Base-by-base conservation (phyloP, 2,329 filamentous ascomycete genomes). In the Aspergillus glaucus region DNA sequence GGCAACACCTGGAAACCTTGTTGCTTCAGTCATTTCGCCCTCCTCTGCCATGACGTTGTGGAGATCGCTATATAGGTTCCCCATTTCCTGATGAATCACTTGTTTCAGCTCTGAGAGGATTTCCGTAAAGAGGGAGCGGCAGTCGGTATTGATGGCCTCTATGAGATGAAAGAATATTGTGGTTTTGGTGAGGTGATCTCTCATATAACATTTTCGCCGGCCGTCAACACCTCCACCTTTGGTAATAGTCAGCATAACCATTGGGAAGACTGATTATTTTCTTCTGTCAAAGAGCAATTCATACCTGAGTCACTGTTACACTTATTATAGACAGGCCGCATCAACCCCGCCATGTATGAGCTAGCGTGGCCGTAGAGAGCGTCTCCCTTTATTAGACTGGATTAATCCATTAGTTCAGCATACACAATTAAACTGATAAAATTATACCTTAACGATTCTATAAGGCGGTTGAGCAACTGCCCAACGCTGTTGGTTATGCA, bases 301-400 rank as follows among this genome's bases (percentile, higher is more conserved):
- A 43, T 48, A 52, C 50, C 47, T 6, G 24, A 36, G 19, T 50
- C 17, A n/a, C 32, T 32, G 7, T 36, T 50, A 42, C 52, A 54
- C 19, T 15, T 4, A 6, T 52, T 48, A 45, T 54, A 54, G 0
- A 43, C 50, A 6, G 52, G 47, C 2, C 47, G 50, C 52, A 54
- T 54, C 12, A 48, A 19, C 3, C 40, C 42, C 6, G 47, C 47
- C 14, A 54, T 52, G 32, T 52, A 52, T 8, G 52, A 54, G 34
- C 52, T 54, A 44, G 30, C 32, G 7, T 52, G 52, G 3, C 46
- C 50, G 7, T 32, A 9, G 3, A 48, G 19, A 17, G 52, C 28
- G n/a, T 54, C 52, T n/a, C 12, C 15, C 9, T 34, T 44, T 9
- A 52, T 40, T 14, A 37, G n/a, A 17, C 34, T 37, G n/a, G 6